Conservation (phyloP, 2,329 filamentous ascomycete genomes). For the Ilyonectria robusta region DNA sequence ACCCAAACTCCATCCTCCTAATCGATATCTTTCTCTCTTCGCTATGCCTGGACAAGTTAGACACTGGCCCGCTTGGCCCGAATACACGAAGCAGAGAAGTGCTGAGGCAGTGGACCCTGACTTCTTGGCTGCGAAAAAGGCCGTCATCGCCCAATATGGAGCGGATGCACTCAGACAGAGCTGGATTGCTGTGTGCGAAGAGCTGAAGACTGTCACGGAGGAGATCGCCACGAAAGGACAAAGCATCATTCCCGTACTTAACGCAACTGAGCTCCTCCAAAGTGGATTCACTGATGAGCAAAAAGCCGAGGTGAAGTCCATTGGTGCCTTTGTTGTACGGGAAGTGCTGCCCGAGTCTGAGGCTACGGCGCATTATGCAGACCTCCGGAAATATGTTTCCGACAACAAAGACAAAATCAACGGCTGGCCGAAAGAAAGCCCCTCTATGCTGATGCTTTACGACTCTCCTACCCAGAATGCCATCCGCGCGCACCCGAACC, state of each 20-base stretch:
- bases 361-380: constrained; percentile 45
- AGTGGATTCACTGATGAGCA: constrained; percentile 39
- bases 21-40: background rate
- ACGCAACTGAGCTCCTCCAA: constrained; percentile 47
- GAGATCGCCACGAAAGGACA: constrained; percentile 53
- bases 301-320: constrained; percentile 46
- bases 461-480: constrained; percentile 56
- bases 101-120: constrained; percentile 39
- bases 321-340: constrained; percentile 43
- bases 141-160: constrained; percentile 55
- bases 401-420: constrained; percentile 50
- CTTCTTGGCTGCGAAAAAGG: constrained; percentile 50
- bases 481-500: constrained; percentile 54
- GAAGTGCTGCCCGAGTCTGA: constrained; percentile 40
- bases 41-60: constrained; percentile 38
- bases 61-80: constrained; percentile 45
- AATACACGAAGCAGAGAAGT: constrained; percentile 32
- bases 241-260: constrained; percentile 50
- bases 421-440: constrained; percentile 55
- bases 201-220: constrained; percentile 53
- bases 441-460: constrained; percentile 58
- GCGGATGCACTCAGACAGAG: constrained; percentile 51
- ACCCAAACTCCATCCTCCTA: background rate
- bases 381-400: constrained; percentile 51
- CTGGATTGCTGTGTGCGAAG: constrained; percentile 57